These are phyloP conservation scores for Dillenia turbinata DNA, from an alignment of 164 flowering plant species.

Conservation along the genomic window DNA sequence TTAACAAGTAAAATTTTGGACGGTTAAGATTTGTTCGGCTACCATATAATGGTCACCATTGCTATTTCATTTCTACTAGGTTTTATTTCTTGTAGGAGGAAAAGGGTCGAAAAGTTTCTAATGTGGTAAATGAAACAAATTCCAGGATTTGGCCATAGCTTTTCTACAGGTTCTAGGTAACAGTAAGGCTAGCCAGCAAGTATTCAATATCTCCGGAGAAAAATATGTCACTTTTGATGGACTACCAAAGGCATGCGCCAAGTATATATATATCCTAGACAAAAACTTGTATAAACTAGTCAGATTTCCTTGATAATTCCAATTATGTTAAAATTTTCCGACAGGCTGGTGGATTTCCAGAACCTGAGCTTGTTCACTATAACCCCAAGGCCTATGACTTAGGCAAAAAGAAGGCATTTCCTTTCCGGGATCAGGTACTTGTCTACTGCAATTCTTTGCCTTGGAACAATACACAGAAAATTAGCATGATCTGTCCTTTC, in stretches of 20 bases:
- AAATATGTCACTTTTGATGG: slow-evolving; percentile 95
- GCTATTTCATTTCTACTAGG: too few species aligned
- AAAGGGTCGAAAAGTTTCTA: background rate
- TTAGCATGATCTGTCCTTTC: background rate
- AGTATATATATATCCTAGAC: slow-evolving; percentile 44
- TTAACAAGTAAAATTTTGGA: too few species aligned
- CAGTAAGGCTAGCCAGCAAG: slow-evolving; percentile 81
- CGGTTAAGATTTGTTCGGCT: too few species aligned
- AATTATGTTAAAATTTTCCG: background rate
- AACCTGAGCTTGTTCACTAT: slow-evolving; percentile 85
- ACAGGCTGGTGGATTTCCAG: slow-evolving; percentile 97
- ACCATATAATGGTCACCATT: too few species aligned
- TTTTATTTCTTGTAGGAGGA: too few species aligned
- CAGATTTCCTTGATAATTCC: background rate
- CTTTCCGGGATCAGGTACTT: slow-evolving; percentile 88
- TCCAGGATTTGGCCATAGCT: slow-evolving; percentile 88
- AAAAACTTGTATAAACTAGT: too few species aligned
- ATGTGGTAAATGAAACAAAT: slow-evolving; percentile 2
- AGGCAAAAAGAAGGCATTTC: slow-evolving; percentile 96
- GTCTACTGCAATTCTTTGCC: background rate
- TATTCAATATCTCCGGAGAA: slow-evolving; percentile 91
- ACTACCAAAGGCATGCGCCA: slow-evolving; percentile 90
- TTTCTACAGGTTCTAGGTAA: slow-evolving; percentile 83
- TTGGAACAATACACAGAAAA: background rate
- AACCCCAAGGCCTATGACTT: slow-evolving; percentile 93